Base-by-base conservation (phyloP, 2,329 filamentous ascomycete genomes). In the Diaporthe citri region DNA sequence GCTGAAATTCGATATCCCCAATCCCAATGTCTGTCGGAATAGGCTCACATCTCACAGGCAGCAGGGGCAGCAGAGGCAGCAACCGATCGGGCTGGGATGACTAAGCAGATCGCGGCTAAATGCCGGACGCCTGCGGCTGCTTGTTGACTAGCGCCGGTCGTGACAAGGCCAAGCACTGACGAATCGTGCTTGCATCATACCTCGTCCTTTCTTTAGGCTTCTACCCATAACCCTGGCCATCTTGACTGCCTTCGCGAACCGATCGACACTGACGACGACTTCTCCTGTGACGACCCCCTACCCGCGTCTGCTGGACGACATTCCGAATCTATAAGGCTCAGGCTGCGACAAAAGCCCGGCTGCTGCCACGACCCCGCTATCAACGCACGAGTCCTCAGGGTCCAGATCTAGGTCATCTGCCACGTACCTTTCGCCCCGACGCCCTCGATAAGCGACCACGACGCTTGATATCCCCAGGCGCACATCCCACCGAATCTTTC, bases 121-220 rank as follows among this genome's bases (percentile, higher is more conserved):
- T 46, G 12, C 39, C 57, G 71, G 71, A 25, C 20, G 2, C 57
- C 36, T 64, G 57, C 57, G 70, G 70, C 46, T 59, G 72, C 70
- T 52, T 55, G 74, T 60, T 22, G 74, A 51, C 70, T 74, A 71
- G 64, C 55, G 48, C 62, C 51, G 57, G 69, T 48, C 74, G 67
- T 73, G 64, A 71, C 71, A 67, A 55, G 74, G 56, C 66, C 71
- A 67, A 69, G 71, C 57, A 64, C 56, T 74, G 67, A 72, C 67
- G 75, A 72, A 62, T 72, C 57, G 69, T 72, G 72, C 75, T 76
- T 76, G 75, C 75, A 76, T 76, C 75, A 76, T 76, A 76, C 71
- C 72, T 74, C 55, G 60, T 67, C 64, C 56, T 43, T 72, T 74
- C 64, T 67, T 39, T 66, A 76, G 72, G 75, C 72, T 69, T 76